Conservation (phyloP, 83 land plant genomes). For the Picea mariana region DNA sequence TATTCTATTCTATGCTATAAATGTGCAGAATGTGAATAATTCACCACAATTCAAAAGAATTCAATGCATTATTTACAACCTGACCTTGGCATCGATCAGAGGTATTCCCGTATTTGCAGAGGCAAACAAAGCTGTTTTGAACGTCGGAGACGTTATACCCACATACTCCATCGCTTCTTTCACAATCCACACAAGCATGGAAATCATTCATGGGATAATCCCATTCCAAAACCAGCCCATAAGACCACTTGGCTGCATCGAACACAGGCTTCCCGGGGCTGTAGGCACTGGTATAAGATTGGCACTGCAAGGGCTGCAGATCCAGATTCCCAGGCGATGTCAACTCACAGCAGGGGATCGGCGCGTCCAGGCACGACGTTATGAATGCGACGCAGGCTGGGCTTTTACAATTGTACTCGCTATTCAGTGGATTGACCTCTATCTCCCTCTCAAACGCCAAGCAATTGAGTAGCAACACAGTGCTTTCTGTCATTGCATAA, state of each 20-base stretch:
- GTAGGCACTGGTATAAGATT: constrained; percentile 18
- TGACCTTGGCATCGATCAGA: constrained; percentile 15
- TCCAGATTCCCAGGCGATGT: constrained; percentile 1
- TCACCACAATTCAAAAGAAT: neutral
- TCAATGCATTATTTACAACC: neutral
- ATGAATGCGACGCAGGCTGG: constrained; percentile 17
- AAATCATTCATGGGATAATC: neutral
- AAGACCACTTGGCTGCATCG: constrained; percentile 9
- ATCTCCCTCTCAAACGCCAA: constrained; percentile 11
- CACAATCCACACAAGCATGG: neutral
- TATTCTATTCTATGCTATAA: too few relatives aligned
- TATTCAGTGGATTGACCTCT: neutral
- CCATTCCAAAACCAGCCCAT: constrained; percentile 14
- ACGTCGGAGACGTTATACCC: neutral
- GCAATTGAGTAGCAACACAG: constrained; percentile 23
- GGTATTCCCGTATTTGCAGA: neutral
- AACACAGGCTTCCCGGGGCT: neutral
- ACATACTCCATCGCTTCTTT: constrained; percentile 4
- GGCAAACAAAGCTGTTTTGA: neutral
- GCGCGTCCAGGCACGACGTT: constrained; percentile 10
- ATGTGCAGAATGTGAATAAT: neutral
- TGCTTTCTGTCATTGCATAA: neutral
- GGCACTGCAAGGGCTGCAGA: constrained; percentile 14
- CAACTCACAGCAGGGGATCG: constrained; percentile 13
- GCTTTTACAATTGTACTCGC: constrained; percentile 14